A percentile compares a stretch with the other conserved stretches of the same genome.
Evolutionary conservation across 495 filamentous ascomycete species (phyloP).

Genomic region (Penicillium robsamsonii): DNA sequence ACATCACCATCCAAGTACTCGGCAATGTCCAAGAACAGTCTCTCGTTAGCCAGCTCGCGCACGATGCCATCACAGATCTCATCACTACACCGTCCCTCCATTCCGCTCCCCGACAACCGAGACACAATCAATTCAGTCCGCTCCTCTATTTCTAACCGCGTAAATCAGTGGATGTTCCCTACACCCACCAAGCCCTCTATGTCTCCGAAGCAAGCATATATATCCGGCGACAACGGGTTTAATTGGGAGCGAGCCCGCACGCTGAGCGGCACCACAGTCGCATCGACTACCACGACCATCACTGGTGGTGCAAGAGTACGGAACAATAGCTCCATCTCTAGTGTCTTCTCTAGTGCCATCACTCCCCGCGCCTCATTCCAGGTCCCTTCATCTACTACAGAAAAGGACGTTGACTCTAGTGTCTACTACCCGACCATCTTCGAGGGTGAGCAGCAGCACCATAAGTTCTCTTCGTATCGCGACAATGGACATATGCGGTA

Average conservation of each 20-base stretch:
- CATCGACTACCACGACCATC: constrained; percentile 30
- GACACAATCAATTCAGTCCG: constrained; percentile 18
- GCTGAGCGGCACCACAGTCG: constrained; percentile 41
- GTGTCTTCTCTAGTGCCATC: constrained; percentile 25
- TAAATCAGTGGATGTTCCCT: constrained; percentile 39
- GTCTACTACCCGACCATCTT: constrained; percentile 30
- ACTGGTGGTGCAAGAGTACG: constrained; percentile 16
- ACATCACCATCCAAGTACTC: constrained; percentile 6
- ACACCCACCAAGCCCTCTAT: constrained; percentile 6
- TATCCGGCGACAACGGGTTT: constrained; percentile 24
- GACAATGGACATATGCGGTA: constrained; percentile 24
- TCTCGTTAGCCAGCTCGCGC: constrained; percentile 20
- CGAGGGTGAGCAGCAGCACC: constrained; percentile 27
- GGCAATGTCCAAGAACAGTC: constrained; percentile 11
- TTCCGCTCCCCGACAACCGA: constrained; percentile 22
- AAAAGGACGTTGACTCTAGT: constrained; percentile 27
- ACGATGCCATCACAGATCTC: constrained; percentile 24
- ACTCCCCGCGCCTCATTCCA: constrained; percentile 29
- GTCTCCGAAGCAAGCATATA: constrained; percentile 16
- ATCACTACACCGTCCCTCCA: constrained; percentile 21
- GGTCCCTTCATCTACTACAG: constrained; percentile 17
- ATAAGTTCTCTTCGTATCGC: constrained; percentile 15
- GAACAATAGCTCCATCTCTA: constrained; percentile 32
- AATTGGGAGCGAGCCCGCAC: constrained; percentile 39
- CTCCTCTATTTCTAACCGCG: constrained; percentile 25